Evolutionary conservation across 441 rosid species (phyloP), one percentile per base, ranked within the genome.

Genomic region (Euphorbia schlechtendalii): DNA sequence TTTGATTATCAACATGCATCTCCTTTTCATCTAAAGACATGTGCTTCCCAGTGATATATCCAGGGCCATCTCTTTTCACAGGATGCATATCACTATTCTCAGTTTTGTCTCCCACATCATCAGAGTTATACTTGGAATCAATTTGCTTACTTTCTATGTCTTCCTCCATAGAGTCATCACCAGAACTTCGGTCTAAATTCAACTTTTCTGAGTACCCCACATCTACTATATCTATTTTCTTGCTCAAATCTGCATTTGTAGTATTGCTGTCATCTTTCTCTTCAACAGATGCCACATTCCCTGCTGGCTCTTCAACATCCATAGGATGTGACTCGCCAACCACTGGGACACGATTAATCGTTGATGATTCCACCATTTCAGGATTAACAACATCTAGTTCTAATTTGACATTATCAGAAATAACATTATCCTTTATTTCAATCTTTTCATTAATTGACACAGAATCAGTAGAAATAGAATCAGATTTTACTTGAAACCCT

Each of bases 401-500:
- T 94, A 94, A 72, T 89, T 89, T 87, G 86, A 85, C 90, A 91
- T 87, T 73, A 86, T 87, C 98, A 94, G 88, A 90, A 94, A 81
- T 89, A 82, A 86, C 70, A 72, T 87, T 86, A 91, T 86, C 96
- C 91, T 94, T 94, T 76, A 83, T 83, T 84, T 91, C 94, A 86
- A 81, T 80, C 83, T 84, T 94, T 86, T 91, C 92, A 86, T 85
- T 89, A 91, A 83, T 89, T 85, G 96, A 84, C 73, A 89, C 83
- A 94, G 84, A 89, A 94, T 94, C 96, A 89, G 93, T 82, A 90
- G 90, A 83, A 89, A 91, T 81, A 85, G 92, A 87, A 91, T 89
- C 96, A 89, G 91, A 94, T 84, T 86, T 91, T 91, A 88, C 92
- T 88, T 83, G 96, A 85, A 78, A 80, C 91, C 98, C 99, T 88